These are phyloP conservation scores for Saturnispora bothae DNA, from an alignment of 805 yeast genomes.

Conservation along the genomic window DNA sequence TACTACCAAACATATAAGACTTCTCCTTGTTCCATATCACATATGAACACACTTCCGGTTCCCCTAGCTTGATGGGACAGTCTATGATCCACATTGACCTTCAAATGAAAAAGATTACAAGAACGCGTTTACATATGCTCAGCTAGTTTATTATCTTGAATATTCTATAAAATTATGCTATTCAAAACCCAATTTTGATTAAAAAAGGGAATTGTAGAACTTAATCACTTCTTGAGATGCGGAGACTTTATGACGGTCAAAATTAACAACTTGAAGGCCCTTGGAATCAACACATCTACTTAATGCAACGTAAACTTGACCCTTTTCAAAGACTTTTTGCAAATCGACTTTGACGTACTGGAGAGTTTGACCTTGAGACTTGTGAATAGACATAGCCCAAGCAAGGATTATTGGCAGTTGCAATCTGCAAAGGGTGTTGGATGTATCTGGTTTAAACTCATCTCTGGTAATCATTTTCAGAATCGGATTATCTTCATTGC, in stretches of 20 bases:
- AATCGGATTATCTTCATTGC: slow-evolving; percentile 22
- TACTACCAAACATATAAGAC: slow-evolving; percentile 5
- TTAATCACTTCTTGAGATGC: slow-evolving; percentile 50
- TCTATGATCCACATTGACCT: slow-evolving; percentile 8
- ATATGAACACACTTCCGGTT: not conserved
- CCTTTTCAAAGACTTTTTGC: slow-evolving; percentile 59
- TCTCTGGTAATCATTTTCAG: slow-evolving; percentile 26
- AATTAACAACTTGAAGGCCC: slow-evolving; percentile 54
- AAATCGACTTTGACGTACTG: slow-evolving; percentile 62
- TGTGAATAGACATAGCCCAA: slow-evolving; percentile 80
- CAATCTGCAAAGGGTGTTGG: slow-evolving; percentile 28
- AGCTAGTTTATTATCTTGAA: not conserved
- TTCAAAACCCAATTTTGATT: not conserved
- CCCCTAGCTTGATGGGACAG: slow-evolving; percentile 5
- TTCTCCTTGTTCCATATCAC: not conserved
- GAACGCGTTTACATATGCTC: slow-evolving; percentile 1
- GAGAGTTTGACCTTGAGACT: slow-evolving; percentile 78
- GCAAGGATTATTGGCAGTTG: slow-evolving; percentile 66
- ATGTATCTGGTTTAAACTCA: slow-evolving; percentile 26
- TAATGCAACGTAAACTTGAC: slow-evolving; percentile 76
- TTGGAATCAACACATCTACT: slow-evolving; percentile 68
- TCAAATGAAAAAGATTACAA: not conserved
- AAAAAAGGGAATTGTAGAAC: slow-evolving; percentile 40
- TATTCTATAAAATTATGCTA: not conserved
- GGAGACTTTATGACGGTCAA: slow-evolving; percentile 44